Percentiles rank a stretch among this genome's conserved stretches.
Evolutionary conservation across 1,284 basidiomycete species (phyloP).

Genomic region (Phellinidium pouzarii): DNA sequence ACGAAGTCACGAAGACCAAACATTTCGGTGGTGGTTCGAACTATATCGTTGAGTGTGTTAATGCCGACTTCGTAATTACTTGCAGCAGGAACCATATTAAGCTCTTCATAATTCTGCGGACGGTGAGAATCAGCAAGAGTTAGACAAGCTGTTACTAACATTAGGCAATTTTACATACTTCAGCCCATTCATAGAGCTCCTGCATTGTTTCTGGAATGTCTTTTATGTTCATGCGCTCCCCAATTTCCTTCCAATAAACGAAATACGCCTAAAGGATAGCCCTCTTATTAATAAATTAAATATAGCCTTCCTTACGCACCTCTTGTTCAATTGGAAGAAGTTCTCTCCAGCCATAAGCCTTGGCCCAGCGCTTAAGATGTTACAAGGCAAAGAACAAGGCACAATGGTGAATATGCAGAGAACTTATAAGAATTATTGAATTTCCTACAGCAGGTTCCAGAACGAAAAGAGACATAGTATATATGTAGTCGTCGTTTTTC

Average conservation of each 20-base stretch:
- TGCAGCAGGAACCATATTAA: conserved; percentile 34
- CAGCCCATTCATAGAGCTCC: conserved; percentile 31
- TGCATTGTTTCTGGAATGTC: conserved; percentile 36
- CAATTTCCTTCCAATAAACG: conserved; percentile 37
- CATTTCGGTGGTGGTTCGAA: conserved; percentile 30
- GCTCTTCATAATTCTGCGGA: conserved; percentile 34
- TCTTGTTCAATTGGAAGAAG: conserved; percentile 32
- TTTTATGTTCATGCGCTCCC: conserved; percentile 34
- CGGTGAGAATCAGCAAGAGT: too few relatives aligned
- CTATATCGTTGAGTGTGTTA: conserved; percentile 33
- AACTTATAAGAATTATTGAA: background rate
- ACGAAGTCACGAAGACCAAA: conserved; percentile 33
- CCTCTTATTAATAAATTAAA: background rate
- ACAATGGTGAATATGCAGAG: background rate
- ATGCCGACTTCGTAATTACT: conserved; percentile 33
- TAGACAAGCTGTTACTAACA: background rate
- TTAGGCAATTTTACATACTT: conserved; percentile 22
- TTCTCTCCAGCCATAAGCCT: conserved; percentile 32
- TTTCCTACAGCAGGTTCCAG: conserved; percentile 29
- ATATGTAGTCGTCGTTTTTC: conserved; percentile 32
- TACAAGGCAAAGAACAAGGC: background rate
- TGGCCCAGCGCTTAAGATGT: conserved; percentile 30
- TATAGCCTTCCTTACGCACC: conserved; percentile 17
- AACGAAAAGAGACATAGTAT: conserved; percentile 29
- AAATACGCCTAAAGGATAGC: conserved; percentile 29